Base-by-base conservation (phyloP, 768 basidiomycete genomes). In the Phanerochaete sordida region DNA sequence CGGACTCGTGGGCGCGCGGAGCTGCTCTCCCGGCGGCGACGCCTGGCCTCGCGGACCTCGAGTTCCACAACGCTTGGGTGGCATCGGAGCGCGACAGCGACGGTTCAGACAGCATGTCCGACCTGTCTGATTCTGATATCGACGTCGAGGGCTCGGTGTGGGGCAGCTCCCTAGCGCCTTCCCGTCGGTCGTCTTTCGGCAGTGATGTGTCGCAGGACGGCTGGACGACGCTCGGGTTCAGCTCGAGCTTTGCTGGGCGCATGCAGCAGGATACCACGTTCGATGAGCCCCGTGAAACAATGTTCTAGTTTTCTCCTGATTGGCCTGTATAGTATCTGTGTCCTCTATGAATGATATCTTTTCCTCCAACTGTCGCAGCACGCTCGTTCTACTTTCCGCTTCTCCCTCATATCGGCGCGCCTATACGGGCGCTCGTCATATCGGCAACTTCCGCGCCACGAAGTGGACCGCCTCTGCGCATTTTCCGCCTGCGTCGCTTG, bases 141-240 rank as follows among this genome's bases (percentile, higher is more conserved):
- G 62, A 61, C 37, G 26, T 55, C 16, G 56, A 48, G 16, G 51
- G 28, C 19, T 51, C 31, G 28, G 57, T 57, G 28, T 46, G 64
- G 64, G 62, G 56, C n/a, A 52, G 57, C 30, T 35, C 51, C 26
- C 19, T 58, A 53, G 27, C 26, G 9, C 48, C 52, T 19, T 49
- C 62, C 26, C 24, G 45, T 59, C 64, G 35, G 54, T 65, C 66
- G 28, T 62, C 57, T 48, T 62, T 51, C 43, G 62, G 56, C 39
- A 7, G 7, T 35, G 33, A 6, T 6, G 66, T 56, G 4, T 33
- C 47, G 16, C n/a, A 44, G 73, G 74, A 16, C 72, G 74, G 73
- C 70, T 67, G 59, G 62, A 59, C 53, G 13, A 27, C 58, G 2
- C 56, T 78, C 47, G 76, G 75, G 12, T 78, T 79, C 62, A 80